phyloP scores from a whole-genome alignment of 371 early-diverging fungal species.

The Batkoa obscura region DNA sequence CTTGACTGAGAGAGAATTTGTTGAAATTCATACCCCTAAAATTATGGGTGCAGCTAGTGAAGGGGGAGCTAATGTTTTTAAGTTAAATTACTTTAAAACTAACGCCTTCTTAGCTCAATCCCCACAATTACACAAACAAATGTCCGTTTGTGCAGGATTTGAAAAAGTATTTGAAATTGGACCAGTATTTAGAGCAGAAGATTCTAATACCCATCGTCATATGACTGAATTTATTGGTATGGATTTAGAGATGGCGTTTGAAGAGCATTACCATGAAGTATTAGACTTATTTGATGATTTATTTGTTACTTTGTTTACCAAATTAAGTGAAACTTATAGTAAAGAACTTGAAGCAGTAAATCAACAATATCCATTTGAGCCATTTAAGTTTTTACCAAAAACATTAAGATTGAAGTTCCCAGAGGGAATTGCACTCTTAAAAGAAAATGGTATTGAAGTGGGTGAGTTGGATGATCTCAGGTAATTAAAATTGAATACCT shows the following conservation, averaged over 20 bases:
- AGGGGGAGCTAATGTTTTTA: constrained; percentile 99
- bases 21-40: constrained; percentile 99
- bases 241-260: constrained; percentile 99
- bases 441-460: constrained; percentile 76
- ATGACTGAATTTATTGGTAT: constrained; percentile 99
- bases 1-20: constrained; percentile 62
- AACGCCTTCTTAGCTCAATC: constrained; percentile 96
- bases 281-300: constrained; percentile 40
- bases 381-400: constrained; percentile 72
- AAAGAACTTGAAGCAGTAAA: constrained; percentile 77
- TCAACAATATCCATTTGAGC: constrained; percentile 84
- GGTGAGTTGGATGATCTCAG: constrained; percentile 87
- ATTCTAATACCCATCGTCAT: constrained; percentile 97
- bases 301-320: constrained; percentile 82
- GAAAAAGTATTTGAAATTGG: constrained; percentile 98
- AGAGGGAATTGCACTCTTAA: constrained; percentile 87
- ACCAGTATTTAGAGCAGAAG: constrained; percentile 99
- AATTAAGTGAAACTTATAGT: constrained; percentile 59
- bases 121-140: constrained; percentile 99
- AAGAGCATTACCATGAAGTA: constrained; percentile 96
- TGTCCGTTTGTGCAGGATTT: constrained; percentile 97
- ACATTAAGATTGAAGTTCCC: constrained; percentile 72
- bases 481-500: constrained; percentile 12
- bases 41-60: constrained; percentile 92
- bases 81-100: constrained; percentile 90